Evolutionary conservation across 345 rosid genomes (phyloP).

Genomic region (Citrus hindsii): DNA sequence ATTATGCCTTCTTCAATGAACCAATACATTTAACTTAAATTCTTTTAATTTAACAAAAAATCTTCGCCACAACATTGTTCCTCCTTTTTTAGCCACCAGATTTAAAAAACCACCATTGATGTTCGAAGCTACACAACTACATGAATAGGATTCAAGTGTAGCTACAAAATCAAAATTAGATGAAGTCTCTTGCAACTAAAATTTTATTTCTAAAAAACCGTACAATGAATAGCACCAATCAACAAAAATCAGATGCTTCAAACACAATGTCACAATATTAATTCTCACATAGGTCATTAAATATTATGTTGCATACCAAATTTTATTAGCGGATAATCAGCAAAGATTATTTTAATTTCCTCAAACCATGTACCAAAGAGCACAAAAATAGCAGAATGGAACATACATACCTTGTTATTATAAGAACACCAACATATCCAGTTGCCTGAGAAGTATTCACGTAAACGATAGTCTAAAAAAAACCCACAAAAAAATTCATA

Average conservation of each 20-base stretch:
- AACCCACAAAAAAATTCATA: no score
- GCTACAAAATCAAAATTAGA: slow-evolving; percentile 46
- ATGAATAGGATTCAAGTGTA: slow-evolving; percentile 77
- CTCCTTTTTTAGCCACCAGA: slow-evolving; percentile 39
- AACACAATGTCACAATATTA: background rate
- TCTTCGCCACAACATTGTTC: slow-evolving; percentile 32
- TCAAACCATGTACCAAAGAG: no score
- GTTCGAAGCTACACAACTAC: slow-evolving; percentile 87
- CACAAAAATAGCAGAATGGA: no score
- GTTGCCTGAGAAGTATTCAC: no score
- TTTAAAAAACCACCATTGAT: slow-evolving; percentile 38
- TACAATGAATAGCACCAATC: background rate
- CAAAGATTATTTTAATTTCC: no score
- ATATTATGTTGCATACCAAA: no score
- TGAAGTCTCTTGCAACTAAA: background rate
- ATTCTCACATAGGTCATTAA: no score
- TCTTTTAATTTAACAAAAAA: slow-evolving; percentile 30
- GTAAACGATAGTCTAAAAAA: no score
- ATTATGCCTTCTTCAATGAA: slow-evolving; percentile 56
- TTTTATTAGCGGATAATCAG: no score
- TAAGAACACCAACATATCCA: no score
- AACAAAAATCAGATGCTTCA: background rate
- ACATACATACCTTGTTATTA: no score
- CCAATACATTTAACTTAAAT: slow-evolving; percentile 31
- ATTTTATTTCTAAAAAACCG: background rate